Percentiles rank a stretch among this genome's conserved stretches.
These are phyloP conservation scores for Amanita exitialis DNA, from an alignment of 768 basidiomycete species.

Conservation along the genomic window DNA sequence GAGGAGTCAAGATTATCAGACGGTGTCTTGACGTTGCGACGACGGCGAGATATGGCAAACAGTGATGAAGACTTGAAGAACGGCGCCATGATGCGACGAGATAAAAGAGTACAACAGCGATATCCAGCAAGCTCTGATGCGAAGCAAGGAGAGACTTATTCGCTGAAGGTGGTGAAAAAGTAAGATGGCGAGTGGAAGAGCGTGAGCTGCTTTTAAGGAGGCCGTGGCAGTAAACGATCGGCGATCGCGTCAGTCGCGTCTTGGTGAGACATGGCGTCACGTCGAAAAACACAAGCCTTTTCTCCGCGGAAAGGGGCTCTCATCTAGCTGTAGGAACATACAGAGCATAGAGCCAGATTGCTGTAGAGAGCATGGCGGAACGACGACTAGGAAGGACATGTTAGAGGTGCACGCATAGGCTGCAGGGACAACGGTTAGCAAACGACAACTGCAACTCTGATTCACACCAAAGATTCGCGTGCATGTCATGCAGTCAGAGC, in stretches of 20 bases:
- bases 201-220: background rate
- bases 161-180: background rate
- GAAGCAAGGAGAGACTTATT: background rate
- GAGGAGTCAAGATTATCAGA: background rate
- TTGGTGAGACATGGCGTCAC: conserved; percentile 1
- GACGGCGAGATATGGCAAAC: background rate
- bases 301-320: background rate
- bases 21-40: background rate
- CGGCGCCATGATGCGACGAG: conserved; percentile 1
- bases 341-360: background rate
- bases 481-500: too few relatives aligned
- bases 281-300: background rate
- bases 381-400: too few relatives aligned
- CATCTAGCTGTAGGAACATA: background rate
- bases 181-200: background rate
- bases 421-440: background rate
- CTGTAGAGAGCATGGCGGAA: background rate
- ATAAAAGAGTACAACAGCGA: background rate
- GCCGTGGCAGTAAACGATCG: background rate
- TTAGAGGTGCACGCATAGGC: background rate
- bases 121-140: background rate
- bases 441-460: background rate
- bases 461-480: background rate
- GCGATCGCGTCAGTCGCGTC: conserved; percentile 4
- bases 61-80: conserved; percentile 2